Evolutionary conservation across 2,329 filamentous ascomycete genomes (phyloP).

Genomic region (Xylariomycetidae sp.): DNA sequence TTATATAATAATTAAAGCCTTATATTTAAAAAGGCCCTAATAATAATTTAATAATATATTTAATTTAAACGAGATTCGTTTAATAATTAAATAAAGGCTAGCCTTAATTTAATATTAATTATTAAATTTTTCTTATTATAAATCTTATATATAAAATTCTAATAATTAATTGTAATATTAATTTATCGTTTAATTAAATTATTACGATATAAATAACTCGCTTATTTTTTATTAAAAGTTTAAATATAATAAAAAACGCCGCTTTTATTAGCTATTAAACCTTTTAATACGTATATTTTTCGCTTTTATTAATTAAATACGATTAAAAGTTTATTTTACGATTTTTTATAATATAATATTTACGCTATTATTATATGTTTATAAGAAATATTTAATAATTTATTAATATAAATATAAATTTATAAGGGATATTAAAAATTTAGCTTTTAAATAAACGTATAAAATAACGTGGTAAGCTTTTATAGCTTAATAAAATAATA

Average conservation of each 20-base stretch:
- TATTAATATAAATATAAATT: not conserved
- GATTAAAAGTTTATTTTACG: not conserved
- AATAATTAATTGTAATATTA: not conserved
- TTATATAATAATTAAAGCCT: constrained; percentile 2
- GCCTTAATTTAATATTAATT: not conserved
- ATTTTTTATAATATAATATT: constrained; percentile 1
- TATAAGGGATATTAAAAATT: not conserved
- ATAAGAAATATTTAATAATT: no score
- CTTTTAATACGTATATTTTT: no score
- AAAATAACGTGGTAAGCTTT: not conserved
- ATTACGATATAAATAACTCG: not conserved
- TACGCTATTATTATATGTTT: not conserved
- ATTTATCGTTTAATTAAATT: not conserved
- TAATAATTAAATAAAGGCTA: no score
- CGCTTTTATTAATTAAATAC: not conserved
- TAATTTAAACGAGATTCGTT: not conserved
- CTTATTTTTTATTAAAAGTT: not conserved
- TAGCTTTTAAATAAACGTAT: not conserved
- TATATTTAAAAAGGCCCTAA: not conserved
- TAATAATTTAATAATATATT: constrained; percentile 1
- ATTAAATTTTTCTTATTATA: constrained; percentile 1
- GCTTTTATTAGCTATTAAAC: no score
- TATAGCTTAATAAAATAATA: not conserved
- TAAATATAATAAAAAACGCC: no score
- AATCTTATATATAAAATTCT: not conserved